Evolutionary conservation across 768 basidiomycete genomes (phyloP).

Genomic region (Coprinellus micaceus): DNA sequence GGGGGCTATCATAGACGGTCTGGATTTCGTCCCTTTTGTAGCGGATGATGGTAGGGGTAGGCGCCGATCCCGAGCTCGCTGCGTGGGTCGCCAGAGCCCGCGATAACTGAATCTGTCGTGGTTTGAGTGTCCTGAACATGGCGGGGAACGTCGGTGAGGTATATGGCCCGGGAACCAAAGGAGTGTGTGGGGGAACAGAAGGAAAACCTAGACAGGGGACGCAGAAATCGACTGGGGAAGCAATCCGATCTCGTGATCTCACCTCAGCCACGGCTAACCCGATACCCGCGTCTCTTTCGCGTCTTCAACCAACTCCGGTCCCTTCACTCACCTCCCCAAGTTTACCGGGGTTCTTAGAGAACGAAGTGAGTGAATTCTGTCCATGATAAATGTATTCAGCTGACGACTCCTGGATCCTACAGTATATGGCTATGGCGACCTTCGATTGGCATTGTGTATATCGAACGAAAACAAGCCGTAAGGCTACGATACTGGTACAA

Average conservation of each 20-base stretch:
- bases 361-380: too few species aligned
- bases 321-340: too few species aligned
- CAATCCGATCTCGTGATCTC: not conserved
- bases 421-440: too few species aligned
- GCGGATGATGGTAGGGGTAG: slow-evolving; percentile 38
- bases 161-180: slow-evolving; percentile 22
- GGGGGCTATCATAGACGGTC: slow-evolving; percentile 76
- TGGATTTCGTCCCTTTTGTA: slow-evolving; percentile 75
- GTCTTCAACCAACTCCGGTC: too few species aligned
- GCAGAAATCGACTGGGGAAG: slow-evolving; percentile 4
- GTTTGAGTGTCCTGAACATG: slow-evolving; percentile 17
- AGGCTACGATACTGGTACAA: too few species aligned
- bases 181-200: not conserved
- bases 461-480: too few species aligned
- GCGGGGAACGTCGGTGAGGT: slow-evolving; percentile 26
- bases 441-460: too few species aligned
- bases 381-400: too few species aligned
- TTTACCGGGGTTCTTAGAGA: too few species aligned
- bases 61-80: slow-evolving; percentile 22
- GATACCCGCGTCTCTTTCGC: too few species aligned
- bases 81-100: slow-evolving; percentile 67
- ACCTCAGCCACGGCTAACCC: too few species aligned
- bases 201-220: not conserved
- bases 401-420: too few species aligned
- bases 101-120: slow-evolving; percentile 27